A percentile compares a stretch with the other conserved stretches of the same genome.
Conservation (phyloP, 352 stramenopile genomes). For the Pythium myriotylum region DNA sequence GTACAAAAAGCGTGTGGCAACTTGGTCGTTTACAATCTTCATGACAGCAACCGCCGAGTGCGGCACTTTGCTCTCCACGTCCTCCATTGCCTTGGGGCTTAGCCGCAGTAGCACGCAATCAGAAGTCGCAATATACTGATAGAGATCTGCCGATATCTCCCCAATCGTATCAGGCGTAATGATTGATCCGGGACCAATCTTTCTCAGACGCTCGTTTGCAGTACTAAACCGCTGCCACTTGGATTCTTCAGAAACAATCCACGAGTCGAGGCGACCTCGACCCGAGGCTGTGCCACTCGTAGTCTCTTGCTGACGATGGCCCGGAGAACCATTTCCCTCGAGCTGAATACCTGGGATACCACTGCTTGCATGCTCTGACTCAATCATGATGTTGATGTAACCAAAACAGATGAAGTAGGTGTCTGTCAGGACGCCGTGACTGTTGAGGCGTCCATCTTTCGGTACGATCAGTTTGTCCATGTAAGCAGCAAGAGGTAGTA, state of each 20-base stretch:
- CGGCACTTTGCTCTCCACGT: slow-evolving; percentile 52
- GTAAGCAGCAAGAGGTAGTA: slow-evolving; percentile 61
- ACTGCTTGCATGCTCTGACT: slow-evolving; percentile 63
- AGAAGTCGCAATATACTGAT: slow-evolving; percentile 66
- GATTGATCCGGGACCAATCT: slow-evolving; percentile 76
- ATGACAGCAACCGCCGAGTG: slow-evolving; percentile 77
- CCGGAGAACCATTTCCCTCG: not conserved
- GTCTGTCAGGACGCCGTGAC: slow-evolving; percentile 42
- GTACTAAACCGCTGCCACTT: slow-evolving; percentile 74
- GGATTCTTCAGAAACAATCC: slow-evolving; percentile 46
- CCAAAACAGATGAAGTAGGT: slow-evolving; percentile 83
- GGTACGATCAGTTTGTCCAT: slow-evolving; percentile 59
- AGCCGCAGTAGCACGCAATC: slow-evolving; percentile 71
- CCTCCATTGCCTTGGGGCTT: slow-evolving; percentile 56
- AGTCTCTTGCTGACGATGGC: not conserved
- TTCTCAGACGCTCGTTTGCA: slow-evolving; percentile 58
- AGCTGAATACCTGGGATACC: slow-evolving; percentile 52
- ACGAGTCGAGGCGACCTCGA: not conserved
- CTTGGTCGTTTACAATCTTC: slow-evolving; percentile 64
- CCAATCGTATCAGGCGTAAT: slow-evolving; percentile 57
- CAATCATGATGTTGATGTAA: slow-evolving; percentile 71
- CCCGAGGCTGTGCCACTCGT: not conserved
- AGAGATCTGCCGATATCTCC: slow-evolving; percentile 34
- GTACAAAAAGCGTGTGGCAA: slow-evolving; percentile 63
- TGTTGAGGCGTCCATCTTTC: slow-evolving; percentile 41